phyloP scores from a whole-genome alignment of 164 flowering plant species.

The Annona squamosa region DNA sequence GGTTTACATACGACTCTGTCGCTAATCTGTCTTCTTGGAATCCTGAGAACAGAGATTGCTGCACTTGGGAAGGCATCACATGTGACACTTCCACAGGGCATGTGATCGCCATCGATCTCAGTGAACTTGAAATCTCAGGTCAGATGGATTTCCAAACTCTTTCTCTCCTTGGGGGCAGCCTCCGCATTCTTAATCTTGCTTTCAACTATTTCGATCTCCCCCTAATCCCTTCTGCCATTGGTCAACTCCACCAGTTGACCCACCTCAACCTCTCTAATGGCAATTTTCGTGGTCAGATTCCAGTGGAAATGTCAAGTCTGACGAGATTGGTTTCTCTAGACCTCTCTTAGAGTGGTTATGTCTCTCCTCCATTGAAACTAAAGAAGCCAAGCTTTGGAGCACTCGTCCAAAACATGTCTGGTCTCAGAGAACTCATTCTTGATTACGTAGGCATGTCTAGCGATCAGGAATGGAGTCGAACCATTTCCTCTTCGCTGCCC shows the following conservation, averaged over 20 bases:
- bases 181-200: conserved; percentile 34
- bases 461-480: conserved; percentile 21
- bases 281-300: conserved; percentile 37
- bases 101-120: conserved; percentile 30
- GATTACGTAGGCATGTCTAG: conserved; percentile 29
- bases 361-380: neutral
- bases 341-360: conserved; percentile 1
- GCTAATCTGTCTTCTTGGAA: conserved; percentile 28
- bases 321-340: conserved; percentile 20
- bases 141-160: neutral
- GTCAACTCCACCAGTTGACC: conserved; percentile 20
- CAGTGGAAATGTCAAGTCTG: conserved; percentile 24
- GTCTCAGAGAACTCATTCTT: conserved; percentile 25
- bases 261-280: conserved; percentile 38
- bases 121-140: conserved; percentile 19
- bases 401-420: conserved; percentile 22
- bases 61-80: conserved; percentile 30
- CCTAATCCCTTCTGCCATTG: conserved; percentile 31
- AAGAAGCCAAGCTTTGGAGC: conserved; percentile 17
- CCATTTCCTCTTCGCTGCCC: conserved; percentile 25
- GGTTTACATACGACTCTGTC: neutral
- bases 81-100: conserved; percentile 24
- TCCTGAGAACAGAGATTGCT: conserved; percentile 20
- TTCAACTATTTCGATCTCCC: conserved; percentile 20
- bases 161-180: conserved; percentile 5